Conservation (phyloP, 2,329 filamentous ascomycete genomes). For the Cadophora sp. region DNA sequence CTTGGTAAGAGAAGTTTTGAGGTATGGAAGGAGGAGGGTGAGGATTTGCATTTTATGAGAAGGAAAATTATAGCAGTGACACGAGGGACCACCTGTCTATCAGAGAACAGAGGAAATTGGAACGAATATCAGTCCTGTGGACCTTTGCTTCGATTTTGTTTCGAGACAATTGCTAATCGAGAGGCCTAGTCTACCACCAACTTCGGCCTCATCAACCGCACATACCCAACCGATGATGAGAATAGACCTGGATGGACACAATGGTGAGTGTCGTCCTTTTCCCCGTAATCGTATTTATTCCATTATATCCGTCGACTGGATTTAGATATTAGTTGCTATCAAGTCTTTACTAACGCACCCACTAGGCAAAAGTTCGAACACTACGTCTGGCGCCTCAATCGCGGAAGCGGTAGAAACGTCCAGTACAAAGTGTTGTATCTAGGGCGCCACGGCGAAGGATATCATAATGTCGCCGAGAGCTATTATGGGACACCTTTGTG, state of each 20-base stretch:
- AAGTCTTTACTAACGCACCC: neutral
- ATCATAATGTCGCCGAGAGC: conserved; percentile 65
- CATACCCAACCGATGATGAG: conserved; percentile 61
- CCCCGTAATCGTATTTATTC: neutral
- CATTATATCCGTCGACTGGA: no score
- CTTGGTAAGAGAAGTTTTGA: no score
- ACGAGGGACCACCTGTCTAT: no score
- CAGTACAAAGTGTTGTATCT: conserved; percentile 72
- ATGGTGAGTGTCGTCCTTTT: conserved; percentile 47
- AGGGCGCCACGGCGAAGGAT: conserved; percentile 71
- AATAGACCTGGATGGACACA: conserved; percentile 56
- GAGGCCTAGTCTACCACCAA: conserved; percentile 59
- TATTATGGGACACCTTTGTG: conserved; percentile 73
- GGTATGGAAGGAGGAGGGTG: no score
- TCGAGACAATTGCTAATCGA: no score
- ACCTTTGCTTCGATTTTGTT: no score
- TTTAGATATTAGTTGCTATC: no score
- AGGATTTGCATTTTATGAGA: no score
- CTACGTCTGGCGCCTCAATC: conserved; percentile 63
- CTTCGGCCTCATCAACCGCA: conserved; percentile 69
- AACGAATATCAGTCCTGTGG: no score
- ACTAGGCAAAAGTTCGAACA: conserved; percentile 61
- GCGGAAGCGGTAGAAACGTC: conserved; percentile 50
- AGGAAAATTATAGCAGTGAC: no score
- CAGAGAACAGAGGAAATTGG: no score